Base-by-base conservation (phyloP, 805 yeast genomes). In the Candida loeiensis region DNA sequence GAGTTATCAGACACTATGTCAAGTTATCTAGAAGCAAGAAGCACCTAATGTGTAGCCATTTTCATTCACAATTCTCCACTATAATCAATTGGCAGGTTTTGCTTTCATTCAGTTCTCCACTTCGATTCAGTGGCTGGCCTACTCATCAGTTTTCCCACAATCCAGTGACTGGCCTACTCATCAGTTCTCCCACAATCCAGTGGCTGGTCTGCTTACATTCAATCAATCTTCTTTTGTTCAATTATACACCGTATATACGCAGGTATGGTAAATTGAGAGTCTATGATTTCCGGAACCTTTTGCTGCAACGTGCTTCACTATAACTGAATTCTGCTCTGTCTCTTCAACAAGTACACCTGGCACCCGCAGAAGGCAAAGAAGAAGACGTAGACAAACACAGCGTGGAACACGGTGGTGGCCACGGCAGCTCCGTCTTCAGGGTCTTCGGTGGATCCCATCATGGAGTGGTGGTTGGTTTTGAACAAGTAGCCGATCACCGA, bases 391-490 rank as follows among this genome's bases (percentile, higher is more conserved):
- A 91, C 89, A 42, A 83, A 58, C 6, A 90, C 96, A 18, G 98
- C 96, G 37, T 89, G 82, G 65, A 84, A 84, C 18, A 91, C 82
- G 3, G 98, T 93, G 49, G 77, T 77, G 20, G 98, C 96, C 28
- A 91, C 98, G 21, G 93, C 95, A 47, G 80, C 79, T 12, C 98
- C 98, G 58, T 93, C 93, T 50, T 77, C 86, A 11, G 99, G 99
- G 58, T 90, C 96, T 51, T 73, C 80, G 45, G 80, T 79, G 28
- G 96, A 85, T 4, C 99, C 99, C 69, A 89, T 82, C 85, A 91
- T 82, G 15, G 95, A 75, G 66, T 91, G 98, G 60, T 87, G 95
- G 49, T 80, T 85, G 25, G 69, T 69, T 51, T 83, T 72, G 70
- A 93, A 91, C 47, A 91, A 73, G 50, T 79, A 77, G 14, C 95